Conservation (phyloP, 2,329 filamentous ascomycete species). For the Golovinomyces cichoracearum region DNA sequence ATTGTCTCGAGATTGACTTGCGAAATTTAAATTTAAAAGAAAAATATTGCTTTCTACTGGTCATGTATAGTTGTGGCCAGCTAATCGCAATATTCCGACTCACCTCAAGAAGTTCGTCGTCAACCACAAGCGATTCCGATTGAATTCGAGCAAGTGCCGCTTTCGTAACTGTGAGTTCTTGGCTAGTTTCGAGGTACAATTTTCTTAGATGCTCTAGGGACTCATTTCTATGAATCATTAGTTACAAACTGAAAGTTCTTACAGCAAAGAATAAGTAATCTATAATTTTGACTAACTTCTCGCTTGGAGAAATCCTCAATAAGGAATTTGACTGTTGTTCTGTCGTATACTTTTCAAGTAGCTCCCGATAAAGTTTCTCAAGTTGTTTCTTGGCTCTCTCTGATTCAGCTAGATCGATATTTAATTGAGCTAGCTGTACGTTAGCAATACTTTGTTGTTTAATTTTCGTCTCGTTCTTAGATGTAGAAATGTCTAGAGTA, state of each 20-base stretch:
- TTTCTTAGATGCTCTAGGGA: conserved; percentile 26
- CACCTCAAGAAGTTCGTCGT: conserved; percentile 28
- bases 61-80: not conserved
- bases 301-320: conserved; percentile 23
- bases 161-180: conserved; percentile 24
- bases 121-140: conserved; percentile 24
- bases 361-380: conserved; percentile 28
- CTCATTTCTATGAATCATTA: conserved; percentile 22
- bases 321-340: conserved; percentile 31
- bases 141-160: conserved; percentile 21
- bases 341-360: conserved; percentile 32
- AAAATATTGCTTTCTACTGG: no score
- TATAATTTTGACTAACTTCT: conserved; percentile 26
- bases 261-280: conserved; percentile 10
- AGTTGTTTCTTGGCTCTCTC: conserved; percentile 24
- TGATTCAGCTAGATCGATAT: conserved; percentile 29
- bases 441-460: conserved; percentile 28
- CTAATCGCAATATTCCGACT: conserved; percentile 12
- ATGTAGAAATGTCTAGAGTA: conserved; percentile 26
- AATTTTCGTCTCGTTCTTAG: conserved; percentile 35
- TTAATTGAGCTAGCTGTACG: conserved; percentile 27
- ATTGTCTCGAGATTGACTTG: conserved; percentile 16
- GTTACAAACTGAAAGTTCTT: not conserved
- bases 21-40: not conserved
- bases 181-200: conserved; percentile 20